Base-by-base conservation (phyloP, 2,329 filamentous ascomycete genomes). In the Amauroascus verrucosus region DNA sequence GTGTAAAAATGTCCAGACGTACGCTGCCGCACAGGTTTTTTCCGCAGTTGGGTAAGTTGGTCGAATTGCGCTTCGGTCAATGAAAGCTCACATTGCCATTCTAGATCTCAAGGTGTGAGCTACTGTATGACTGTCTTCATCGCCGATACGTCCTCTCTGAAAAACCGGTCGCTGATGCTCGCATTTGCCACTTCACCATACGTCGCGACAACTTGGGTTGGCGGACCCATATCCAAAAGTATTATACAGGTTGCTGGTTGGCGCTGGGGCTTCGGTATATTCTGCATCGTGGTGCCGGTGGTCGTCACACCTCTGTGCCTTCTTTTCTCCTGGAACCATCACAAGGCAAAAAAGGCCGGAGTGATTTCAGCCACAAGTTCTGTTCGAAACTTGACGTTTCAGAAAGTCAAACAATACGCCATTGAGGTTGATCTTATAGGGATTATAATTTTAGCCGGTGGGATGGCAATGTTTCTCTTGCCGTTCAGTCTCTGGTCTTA, bases 211-310 rank as follows among this genome's bases (percentile, higher is more conserved):
- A 51, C 68, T 64, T 61, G 63, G 78, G 28, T 63, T 59, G 1
- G 67, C 59, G 6, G 82, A 78, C 65, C 62, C 74, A 59, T 80
- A 33, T 76, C 77, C 0, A 59, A 69, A 0, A 69, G 74, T 0
- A 69, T 75, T 26, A 77, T 41, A 58, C 67, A 0, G 69, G 71
- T 0, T 67, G 73, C 20, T 16, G 76, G 75, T 45, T 84, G 77
- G 74, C 74, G 78, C 24, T 85, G 82, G 82, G 81, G 72, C 1
- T 85, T 80, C 60, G 83, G 81, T 22, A 67, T 72, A 22, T 85
- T 83, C 61, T 72, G 76, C 45, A 79, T 86, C 58, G 71, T 85
- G 55, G 72, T 77, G 0, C 81, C 81, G 0, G 62, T 75, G 46
- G 70, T 81, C 38, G 75, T 73, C 5, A 40, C 77, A 3, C 82